Conservation (phyloP, 2,329 filamentous ascomycete genomes). For the Monosporascus sp. region DNA sequence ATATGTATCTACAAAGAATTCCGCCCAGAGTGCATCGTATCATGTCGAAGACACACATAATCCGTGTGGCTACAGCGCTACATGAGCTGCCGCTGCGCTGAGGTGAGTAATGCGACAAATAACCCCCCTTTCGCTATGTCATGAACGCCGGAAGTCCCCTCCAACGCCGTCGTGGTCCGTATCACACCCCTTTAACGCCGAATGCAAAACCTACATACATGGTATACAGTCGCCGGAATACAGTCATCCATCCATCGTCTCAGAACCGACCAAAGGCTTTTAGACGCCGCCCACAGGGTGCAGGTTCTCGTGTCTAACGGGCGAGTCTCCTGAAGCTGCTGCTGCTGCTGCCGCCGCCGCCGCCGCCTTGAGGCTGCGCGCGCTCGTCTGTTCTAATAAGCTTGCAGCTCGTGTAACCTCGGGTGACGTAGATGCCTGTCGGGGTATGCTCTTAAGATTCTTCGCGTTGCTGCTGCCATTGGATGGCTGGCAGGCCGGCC, state of each 20-base stretch:
- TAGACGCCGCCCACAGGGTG: constrained; percentile 23
- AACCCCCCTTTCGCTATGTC: too few relatives aligned
- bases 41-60: too few relatives aligned
- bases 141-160: too few relatives aligned
- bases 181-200: constrained; percentile 17
- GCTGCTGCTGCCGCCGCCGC: constrained; percentile 7
- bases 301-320: constrained; percentile 24
- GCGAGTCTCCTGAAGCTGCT: constrained; percentile 11
- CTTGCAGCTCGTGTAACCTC: constrained; percentile 36
- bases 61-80: too few relatives aligned
- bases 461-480: constrained; percentile 25
- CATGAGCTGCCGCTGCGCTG: too few relatives aligned
- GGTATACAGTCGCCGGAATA: constrained; percentile 20
- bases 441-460: constrained; percentile 18
- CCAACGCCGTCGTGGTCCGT: not conserved
- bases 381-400: constrained; percentile 27
- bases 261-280: constrained; percentile 3
- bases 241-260: constrained; percentile 18
- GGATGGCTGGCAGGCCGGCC: constrained; percentile 16
- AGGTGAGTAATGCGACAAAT: too few relatives aligned
- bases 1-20: constrained; percentile 14
- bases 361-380: constrained; percentile 21
- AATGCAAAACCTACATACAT: constrained; percentile 21
- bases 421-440: constrained; percentile 35
- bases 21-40: too few relatives aligned